These are phyloP conservation scores for Fomitopsis betulina DNA, from an alignment of 1,284 basidiomycete species.

Conservation along the genomic window DNA sequence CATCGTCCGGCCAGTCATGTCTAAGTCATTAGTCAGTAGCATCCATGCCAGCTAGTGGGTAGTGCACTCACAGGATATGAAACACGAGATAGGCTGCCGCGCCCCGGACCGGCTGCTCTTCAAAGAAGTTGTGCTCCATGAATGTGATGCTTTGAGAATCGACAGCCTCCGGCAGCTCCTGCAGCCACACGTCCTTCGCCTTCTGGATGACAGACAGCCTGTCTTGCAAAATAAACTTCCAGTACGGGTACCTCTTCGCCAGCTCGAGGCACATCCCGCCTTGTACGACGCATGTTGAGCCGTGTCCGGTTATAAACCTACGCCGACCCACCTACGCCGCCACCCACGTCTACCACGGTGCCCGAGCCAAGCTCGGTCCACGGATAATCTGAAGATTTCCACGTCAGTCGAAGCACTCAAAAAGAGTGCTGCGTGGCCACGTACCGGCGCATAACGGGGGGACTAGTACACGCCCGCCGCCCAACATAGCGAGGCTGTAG, in stretches of 20 bases:
- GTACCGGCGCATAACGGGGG: slow-evolving; percentile 10
- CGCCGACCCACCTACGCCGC: slow-evolving; percentile 12
- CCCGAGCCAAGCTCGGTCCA: slow-evolving; percentile 12
- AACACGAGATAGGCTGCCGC: slow-evolving; percentile 26
- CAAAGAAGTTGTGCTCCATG: slow-evolving; percentile 28
- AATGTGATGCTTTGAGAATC: slow-evolving; percentile 4
- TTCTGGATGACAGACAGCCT: slow-evolving; percentile 9
- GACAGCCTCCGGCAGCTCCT: slow-evolving; percentile 8
- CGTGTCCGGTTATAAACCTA: background rate
- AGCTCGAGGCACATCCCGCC: slow-evolving; percentile 13
- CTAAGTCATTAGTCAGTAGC: background rate
- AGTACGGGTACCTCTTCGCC: slow-evolving; percentile 9
- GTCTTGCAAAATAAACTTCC: slow-evolving; percentile 21
- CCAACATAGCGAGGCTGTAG: slow-evolving; percentile 13
- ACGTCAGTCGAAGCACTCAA: background rate
- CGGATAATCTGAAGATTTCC: slow-evolving; percentile 10
- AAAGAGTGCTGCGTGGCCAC: background rate
- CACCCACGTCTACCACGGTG: slow-evolving; percentile 18
- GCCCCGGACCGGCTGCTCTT: slow-evolving; percentile 23
- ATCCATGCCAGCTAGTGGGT: background rate
- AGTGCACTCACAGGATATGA: slow-evolving; percentile 19
- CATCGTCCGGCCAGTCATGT: slow-evolving; percentile 16
- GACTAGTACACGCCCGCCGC: slow-evolving; percentile 8
- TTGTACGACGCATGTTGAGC: background rate
- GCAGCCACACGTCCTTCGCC: slow-evolving; percentile 10